Evolutionary conservation across 805 yeast genomes (phyloP).

Genomic region (Myxozyma geophila): DNA sequence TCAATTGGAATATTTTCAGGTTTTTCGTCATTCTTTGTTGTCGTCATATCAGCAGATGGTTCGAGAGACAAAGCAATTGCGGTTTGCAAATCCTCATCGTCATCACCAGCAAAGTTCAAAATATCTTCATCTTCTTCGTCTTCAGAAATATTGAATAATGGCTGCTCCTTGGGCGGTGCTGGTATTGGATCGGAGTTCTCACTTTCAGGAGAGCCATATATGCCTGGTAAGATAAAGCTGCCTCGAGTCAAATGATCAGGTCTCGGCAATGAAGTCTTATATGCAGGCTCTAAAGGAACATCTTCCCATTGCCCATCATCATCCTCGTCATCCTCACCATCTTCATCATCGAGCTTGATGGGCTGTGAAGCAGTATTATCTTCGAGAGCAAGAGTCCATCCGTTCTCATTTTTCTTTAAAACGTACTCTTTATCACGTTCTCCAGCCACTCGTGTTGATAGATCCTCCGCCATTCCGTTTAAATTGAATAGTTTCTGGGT

Average conservation of each 20-base stretch:
- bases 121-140: constrained; percentile 16
- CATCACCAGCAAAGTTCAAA: constrained; percentile 3
- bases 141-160: constrained; percentile 22
- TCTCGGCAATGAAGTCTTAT: constrained; percentile 12
- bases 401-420: constrained; percentile 66
- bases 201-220: constrained; percentile 4
- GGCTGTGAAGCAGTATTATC: constrained; percentile 29
- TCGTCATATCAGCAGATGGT: background rate
- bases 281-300: constrained; percentile 48
- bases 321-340: constrained; percentile 49
- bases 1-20: background rate
- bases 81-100: constrained; percentile 27
- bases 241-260: constrained; percentile 22
- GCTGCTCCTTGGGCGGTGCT: constrained; percentile 11
- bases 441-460: constrained; percentile 72
- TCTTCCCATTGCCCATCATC: constrained; percentile 74
- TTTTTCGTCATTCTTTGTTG: background rate
- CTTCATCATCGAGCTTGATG: constrained; percentile 38
- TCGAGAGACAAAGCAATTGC: constrained; percentile 25
- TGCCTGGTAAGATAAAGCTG: constrained; percentile 22
- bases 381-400: constrained; percentile 35
- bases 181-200: background rate
- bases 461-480: constrained; percentile 69
- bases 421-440: constrained; percentile 78
- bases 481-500: constrained; percentile 86